phyloP scores from a whole-genome alignment of 164 flowering plant species.

The Cinnamomum chago region DNA sequence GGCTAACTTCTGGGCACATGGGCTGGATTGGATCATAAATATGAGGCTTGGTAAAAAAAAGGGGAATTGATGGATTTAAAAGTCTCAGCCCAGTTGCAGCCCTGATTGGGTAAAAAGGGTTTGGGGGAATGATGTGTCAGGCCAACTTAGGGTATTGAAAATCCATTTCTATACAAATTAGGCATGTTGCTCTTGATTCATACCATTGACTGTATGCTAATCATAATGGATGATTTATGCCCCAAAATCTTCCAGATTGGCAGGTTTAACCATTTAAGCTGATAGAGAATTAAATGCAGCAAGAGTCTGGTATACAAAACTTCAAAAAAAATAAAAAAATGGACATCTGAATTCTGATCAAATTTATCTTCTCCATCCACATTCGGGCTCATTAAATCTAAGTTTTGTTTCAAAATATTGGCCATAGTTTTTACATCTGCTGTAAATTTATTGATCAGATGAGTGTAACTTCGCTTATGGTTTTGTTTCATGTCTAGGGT shows the following conservation, averaged over 20 bases:
- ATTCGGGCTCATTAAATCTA: too few relatives aligned
- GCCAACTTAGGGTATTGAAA: neutral
- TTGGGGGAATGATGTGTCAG: neutral
- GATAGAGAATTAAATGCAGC: too few relatives aligned
- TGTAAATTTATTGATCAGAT: neutral
- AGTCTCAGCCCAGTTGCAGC: neutral
- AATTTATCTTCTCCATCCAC: too few relatives aligned
- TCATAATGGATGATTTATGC: too few relatives aligned
- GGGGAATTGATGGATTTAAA: neutral
- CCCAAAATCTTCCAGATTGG: too few relatives aligned
- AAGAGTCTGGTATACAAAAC: too few relatives aligned
- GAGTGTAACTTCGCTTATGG: neutral
- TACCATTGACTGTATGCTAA: too few relatives aligned
- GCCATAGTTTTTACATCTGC: too few relatives aligned
- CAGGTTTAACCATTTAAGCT: too few relatives aligned
- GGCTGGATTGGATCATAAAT: neutral
- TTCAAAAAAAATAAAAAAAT: too few relatives aligned
- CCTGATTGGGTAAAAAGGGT: neutral
- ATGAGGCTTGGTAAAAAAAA: neutral
- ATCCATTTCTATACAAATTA: neutral
- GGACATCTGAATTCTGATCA: too few relatives aligned
- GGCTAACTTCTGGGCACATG: neutral
- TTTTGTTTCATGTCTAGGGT: neutral
- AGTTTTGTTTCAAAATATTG: too few relatives aligned
- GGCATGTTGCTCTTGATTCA: neutral